Conservation (phyloP, 192 early-diverging fungal genomes). For the Linnemannia elongata region DNA sequence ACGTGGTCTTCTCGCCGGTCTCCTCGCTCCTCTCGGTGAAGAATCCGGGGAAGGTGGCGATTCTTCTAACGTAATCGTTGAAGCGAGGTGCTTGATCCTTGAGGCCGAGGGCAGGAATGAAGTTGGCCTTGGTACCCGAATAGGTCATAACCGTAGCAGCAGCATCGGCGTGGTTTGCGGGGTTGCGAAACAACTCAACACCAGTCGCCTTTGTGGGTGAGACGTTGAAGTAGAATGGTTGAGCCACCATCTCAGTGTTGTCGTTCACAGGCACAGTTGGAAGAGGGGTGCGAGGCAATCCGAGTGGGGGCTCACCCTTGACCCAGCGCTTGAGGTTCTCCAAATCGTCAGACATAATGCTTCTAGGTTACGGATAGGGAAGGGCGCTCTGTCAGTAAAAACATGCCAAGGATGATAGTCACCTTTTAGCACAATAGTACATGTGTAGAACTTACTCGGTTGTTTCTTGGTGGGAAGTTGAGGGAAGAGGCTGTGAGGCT, state of each 20-base stretch:
- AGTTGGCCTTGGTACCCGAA: not conserved
- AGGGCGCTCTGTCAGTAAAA: no score
- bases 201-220: not conserved
- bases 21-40: not conserved
- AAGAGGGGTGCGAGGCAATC: no score
- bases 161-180: not conserved
- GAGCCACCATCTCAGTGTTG: not conserved
- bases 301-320: no score
- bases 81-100: not conserved
- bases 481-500: no score
- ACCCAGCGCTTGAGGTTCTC: no score
- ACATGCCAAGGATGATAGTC: no score
- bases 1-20: not conserved
- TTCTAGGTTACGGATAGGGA: no score
- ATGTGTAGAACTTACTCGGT: no score
- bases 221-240: not conserved
- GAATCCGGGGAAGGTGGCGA: conserved; percentile 8
- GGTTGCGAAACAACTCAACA: not conserved
- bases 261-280: not conserved
- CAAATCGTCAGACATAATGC: no score
- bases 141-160: not conserved
- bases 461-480: no score
- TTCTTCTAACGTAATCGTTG: not conserved
- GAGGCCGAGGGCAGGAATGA: not conserved
- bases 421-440: no score